phyloP scores from a whole-genome alignment of 1,139 yeast species.

The Suhomyces maxii region DNA sequence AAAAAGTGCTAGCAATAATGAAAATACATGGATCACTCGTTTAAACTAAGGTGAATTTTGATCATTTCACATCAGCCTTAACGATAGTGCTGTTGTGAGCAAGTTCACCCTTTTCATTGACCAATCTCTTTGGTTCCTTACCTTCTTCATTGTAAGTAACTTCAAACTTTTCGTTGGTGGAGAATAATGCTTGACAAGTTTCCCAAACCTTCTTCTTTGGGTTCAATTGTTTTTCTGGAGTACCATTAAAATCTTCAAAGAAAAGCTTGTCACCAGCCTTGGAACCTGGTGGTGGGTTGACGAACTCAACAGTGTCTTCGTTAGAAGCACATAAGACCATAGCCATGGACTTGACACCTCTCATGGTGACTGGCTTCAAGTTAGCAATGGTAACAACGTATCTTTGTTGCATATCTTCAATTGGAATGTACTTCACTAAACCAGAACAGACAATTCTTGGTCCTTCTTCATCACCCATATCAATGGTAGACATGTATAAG shows the following conservation, averaged over 20 bases:
- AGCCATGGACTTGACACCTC: constrained; percentile 81
- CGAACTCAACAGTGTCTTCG: constrained; percentile 76
- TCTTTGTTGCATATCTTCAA: constrained; percentile 47
- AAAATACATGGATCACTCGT: no score
- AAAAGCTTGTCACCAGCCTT: constrained; percentile 95
- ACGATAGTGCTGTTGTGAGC: constrained; percentile 70
- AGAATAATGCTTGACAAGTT: constrained; percentile 85
- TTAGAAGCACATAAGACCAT: constrained; percentile 95
- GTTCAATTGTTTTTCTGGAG: constrained; percentile 89
- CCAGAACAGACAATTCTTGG: constrained; percentile 99
- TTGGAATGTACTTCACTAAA: constrained; percentile 57
- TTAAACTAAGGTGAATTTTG: not conserved
- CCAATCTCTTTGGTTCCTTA: constrained; percentile 72
- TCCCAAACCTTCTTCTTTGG: constrained; percentile 99
- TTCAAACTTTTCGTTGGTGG: constrained; percentile 73
- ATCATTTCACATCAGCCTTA: constrained; percentile 70
- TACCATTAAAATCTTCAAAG: constrained; percentile 86
- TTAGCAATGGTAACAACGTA: constrained; percentile 58
- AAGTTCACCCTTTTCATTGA: constrained; percentile 70
- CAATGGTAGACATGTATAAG: constrained; percentile 91
- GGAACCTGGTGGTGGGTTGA: constrained; percentile 92
- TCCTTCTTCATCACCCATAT: constrained; percentile 93
- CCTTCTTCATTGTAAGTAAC: constrained; percentile 85
- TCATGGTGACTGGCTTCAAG: constrained; percentile 65
- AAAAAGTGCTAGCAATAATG: no score